These are phyloP conservation scores for Populus nigra DNA, from an alignment of 345 rosid genomes.

Conservation along the genomic window DNA sequence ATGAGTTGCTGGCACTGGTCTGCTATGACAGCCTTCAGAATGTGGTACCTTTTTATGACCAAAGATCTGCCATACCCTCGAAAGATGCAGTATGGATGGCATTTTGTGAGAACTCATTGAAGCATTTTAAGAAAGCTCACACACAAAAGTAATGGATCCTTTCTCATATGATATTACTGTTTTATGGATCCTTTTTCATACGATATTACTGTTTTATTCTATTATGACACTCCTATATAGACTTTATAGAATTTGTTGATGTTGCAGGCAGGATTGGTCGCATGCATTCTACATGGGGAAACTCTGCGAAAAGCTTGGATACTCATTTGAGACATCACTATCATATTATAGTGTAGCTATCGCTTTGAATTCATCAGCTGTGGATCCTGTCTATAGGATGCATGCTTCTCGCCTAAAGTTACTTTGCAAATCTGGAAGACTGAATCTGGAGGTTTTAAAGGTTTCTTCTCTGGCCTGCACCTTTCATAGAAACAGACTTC, in stretches of 20 bases:
- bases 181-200: conserved; percentile 1
- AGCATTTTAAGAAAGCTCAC: conserved; percentile 86
- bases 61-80: conserved; percentile 68
- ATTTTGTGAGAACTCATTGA: conserved; percentile 78
- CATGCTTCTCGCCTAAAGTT: conserved; percentile 92
- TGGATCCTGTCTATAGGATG: conserved; percentile 93
- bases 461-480: conserved; percentile 32
- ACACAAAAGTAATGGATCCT: conserved; percentile 53
- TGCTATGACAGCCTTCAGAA: conserved; percentile 98
- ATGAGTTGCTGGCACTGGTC: conserved; percentile 89
- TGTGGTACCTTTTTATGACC: conserved; percentile 92
- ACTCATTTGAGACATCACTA: conserved; percentile 57
- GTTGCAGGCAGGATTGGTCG: conserved; percentile 88
- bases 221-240: neutral
- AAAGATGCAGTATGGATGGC: conserved; percentile 74
- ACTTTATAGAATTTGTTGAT: conserved; percentile 12
- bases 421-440: conserved; percentile 62
- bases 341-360: conserved; percentile 78
- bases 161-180: conserved; percentile 10
- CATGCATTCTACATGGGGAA: conserved; percentile 97
- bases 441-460: conserved; percentile 70
- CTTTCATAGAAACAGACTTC: neutral
- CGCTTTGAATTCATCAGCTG: conserved; percentile 74
- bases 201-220: conserved; percentile 12
- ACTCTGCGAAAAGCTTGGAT: conserved; percentile 87